A percentile compares a stretch with the other conserved stretches of the same genome.
These are phyloP conservation scores for Nothopassalora personata DNA, from an alignment of 2,329 filamentous ascomycete species.

Conservation along the genomic window DNA sequence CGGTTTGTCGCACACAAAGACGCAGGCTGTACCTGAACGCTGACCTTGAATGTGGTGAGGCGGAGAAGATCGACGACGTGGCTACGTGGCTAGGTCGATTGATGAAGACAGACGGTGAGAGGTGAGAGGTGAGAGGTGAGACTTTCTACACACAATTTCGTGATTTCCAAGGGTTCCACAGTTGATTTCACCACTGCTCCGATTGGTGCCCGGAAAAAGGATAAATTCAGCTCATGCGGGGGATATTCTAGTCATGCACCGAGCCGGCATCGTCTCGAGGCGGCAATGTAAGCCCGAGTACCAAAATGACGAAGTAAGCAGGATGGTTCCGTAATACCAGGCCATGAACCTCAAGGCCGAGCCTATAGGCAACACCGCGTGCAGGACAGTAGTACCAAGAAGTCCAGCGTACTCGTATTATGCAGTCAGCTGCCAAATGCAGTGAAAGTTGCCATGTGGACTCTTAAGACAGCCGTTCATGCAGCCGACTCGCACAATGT, in stretches of 20 bases:
- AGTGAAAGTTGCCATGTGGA: too few species aligned
- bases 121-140: not conserved
- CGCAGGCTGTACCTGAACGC: not conserved
- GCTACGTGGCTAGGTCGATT: not conserved
- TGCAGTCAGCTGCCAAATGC: not conserved
- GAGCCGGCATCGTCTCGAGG: too few species aligned
- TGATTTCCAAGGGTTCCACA: too few species aligned
- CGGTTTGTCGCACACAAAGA: not conserved
- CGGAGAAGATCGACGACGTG: too few species aligned
- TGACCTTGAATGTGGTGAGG: not conserved
- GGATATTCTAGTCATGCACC: too few species aligned
- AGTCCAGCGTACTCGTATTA: not conserved
- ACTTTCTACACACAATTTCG: too few species aligned
- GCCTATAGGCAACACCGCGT: not conserved
- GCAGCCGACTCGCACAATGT: conserved; percentile 2
- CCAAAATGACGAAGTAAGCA: not conserved
- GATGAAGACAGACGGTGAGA: not conserved
- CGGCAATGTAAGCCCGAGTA: too few species aligned
- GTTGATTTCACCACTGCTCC: too few species aligned
- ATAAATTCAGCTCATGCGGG: too few species aligned
- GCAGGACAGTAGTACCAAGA: not conserved
- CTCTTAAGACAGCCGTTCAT: conserved; percentile 3
- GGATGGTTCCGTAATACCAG: not conserved
- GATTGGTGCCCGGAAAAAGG: too few species aligned
- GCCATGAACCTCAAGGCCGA: not conserved